phyloP scores from a whole-genome alignment of 2,329 filamentous ascomycete genomes.

The Hymenoscyphus occultus region DNA sequence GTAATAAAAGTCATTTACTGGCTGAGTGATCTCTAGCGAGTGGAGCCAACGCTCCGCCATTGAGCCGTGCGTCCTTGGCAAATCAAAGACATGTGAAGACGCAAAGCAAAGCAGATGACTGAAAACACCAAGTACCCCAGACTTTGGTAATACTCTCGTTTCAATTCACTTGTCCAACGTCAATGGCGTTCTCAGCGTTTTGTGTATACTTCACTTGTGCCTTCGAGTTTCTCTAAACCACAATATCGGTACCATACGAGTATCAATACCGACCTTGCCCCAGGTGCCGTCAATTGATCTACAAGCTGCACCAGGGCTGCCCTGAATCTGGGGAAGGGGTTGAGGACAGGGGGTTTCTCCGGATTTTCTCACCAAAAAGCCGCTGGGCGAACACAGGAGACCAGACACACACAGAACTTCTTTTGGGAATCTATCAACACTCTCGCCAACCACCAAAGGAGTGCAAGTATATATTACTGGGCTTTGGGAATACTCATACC shows the following conservation, averaged over 20 bases:
- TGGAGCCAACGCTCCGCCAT: not conserved
- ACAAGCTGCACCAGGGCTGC: not conserved
- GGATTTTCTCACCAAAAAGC: not conserved
- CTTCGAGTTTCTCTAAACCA: not conserved
- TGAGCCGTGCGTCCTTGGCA: not conserved
- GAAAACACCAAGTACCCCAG: slow-evolving; percentile 1
- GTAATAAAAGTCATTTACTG: not conserved
- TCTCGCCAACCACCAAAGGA: not conserved
- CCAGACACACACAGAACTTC: not conserved
- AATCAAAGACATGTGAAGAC: not conserved
- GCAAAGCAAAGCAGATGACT: not conserved
- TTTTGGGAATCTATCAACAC: not conserved
- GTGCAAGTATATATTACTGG: not conserved
- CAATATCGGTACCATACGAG: no score
- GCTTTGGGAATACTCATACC: not conserved
- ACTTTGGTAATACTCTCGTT: not conserved
- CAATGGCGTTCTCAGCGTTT: not conserved
- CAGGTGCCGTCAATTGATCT: not conserved
- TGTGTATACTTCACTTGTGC: not conserved
- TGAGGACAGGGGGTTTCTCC: slow-evolving; percentile 2
- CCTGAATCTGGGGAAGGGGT: slow-evolving; percentile 3
- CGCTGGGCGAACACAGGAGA: not conserved
- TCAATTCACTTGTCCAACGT: not conserved
- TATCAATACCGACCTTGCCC: no score
- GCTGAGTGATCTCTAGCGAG: not conserved